Evolutionary conservation across 2,329 filamentous ascomycete genomes (phyloP).

Genomic region (Calonectria pseudoturangicola): DNA sequence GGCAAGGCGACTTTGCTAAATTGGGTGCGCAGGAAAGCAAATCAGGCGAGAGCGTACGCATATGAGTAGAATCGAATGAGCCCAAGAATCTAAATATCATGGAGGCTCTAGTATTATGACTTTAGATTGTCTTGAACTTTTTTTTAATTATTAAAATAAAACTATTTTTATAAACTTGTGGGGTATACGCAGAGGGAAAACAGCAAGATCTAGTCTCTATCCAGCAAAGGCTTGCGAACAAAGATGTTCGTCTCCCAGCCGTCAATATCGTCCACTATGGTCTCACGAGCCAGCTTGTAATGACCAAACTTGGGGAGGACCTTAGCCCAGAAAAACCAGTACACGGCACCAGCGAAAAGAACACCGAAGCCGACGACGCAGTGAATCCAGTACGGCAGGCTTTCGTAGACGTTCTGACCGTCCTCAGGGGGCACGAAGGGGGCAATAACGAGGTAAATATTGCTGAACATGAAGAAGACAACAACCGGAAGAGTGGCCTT

Average conservation of each 20-base stretch:
- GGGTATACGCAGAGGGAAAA: not conserved
- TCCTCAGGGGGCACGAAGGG: slow-evolving; percentile 73
- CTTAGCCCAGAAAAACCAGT: slow-evolving; percentile 74
- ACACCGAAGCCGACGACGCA: slow-evolving; percentile 75
- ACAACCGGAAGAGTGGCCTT: slow-evolving; percentile 72
- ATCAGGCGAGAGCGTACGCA: not conserved
- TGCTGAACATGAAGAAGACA: slow-evolving; percentile 76
- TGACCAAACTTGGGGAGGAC: slow-evolving; percentile 70
- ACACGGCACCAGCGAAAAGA: slow-evolving; percentile 70
- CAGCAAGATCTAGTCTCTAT: not conserved
- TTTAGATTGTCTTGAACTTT: slow-evolving; percentile 12
- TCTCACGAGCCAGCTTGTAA: slow-evolving; percentile 75
- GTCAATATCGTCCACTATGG: slow-evolving; percentile 72
- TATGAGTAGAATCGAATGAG: not conserved
- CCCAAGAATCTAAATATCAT: slow-evolving; percentile 4
- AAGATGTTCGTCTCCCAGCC: slow-evolving; percentile 78
- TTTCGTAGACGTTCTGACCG: slow-evolving; percentile 72
- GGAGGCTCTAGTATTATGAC: not conserved
- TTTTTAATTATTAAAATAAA: not conserved
- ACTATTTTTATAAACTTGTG: slow-evolving; percentile 1
- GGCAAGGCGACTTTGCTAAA: not conserved
- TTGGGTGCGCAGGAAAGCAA: not conserved
- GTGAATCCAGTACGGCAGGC: slow-evolving; percentile 75
- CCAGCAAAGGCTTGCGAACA: slow-evolving; percentile 61
- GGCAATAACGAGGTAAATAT: slow-evolving; percentile 76